phyloP scores from a whole-genome alignment of 805 yeast genomes.

The Starmerella vaccinii region DNA sequence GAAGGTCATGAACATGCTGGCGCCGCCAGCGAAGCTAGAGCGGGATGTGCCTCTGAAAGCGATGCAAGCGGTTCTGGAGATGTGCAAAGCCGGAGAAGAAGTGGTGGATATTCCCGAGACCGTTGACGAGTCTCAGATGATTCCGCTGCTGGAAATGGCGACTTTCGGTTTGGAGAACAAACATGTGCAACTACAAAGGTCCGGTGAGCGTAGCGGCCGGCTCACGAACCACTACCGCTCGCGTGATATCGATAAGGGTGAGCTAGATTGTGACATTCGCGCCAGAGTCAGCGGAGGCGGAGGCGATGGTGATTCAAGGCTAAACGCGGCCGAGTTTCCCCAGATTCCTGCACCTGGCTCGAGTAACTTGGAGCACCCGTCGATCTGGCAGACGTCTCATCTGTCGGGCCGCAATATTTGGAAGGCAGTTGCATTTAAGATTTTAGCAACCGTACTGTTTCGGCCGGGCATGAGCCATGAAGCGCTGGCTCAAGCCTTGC shows the following conservation, averaged over 20 bases:
- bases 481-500: slow-evolving; percentile 24
- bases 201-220: slow-evolving; percentile 18
- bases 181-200: background rate
- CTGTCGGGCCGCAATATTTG: slow-evolving; percentile 48
- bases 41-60: slow-evolving; percentile 38
- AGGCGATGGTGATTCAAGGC: background rate
- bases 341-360: background rate
- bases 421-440: slow-evolving; percentile 42
- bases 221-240: slow-evolving; percentile 45
- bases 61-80: slow-evolving; percentile 36
- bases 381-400: slow-evolving; percentile 23
- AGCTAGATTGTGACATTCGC: slow-evolving; percentile 2
- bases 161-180: slow-evolving; percentile 4
- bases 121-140: slow-evolving; percentile 53
- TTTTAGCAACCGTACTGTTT: slow-evolving; percentile 39
- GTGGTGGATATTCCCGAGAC: slow-evolving; percentile 38
- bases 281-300: background rate
- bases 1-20: slow-evolving; percentile 33
- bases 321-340: no score
- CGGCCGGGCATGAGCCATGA: slow-evolving; percentile 44
- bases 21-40: slow-evolving; percentile 34
- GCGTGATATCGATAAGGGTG: slow-evolving; percentile 47
- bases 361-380: slow-evolving; percentile 8
- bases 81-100: slow-evolving; percentile 37
- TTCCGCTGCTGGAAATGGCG: slow-evolving; percentile 44